Evolutionary conservation across 768 basidiomycete species (phyloP), one percentile per base, ranked within the genome.

Genomic region (Boletus sp.): DNA sequence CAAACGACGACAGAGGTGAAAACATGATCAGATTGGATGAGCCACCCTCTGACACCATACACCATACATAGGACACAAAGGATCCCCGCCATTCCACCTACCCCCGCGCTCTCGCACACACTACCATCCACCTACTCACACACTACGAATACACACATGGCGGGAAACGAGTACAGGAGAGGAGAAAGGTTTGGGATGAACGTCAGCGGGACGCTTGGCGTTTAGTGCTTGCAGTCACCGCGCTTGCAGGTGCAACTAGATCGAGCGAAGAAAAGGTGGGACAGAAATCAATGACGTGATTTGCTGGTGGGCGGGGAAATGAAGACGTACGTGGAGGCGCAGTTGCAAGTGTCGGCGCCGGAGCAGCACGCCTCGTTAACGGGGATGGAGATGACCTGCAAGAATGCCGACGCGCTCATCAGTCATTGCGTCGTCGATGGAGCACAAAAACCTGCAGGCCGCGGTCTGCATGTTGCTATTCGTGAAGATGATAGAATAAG

Each of bases 321-420:
- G n/a, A 6, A 28, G 12, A 54, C 57, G 1, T 56, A 60, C 65
- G 20, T 45, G 3, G 62, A 55, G 11, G 36, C 29, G 59, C 65
- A 67, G 24, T n/a, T 50, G 56, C 65, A 67, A 4, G 18, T 9
- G 0, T 45, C 18, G 33, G 45, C 3, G 36, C 49, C 17, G 20
- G 49, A 46, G 53, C 65, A 67, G 62, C 65, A 66, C 33, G 65
- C 58, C 41, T 67, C 46, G 56, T 67, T 62, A 15, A 41, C 53
- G 28, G 46, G 58, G 51, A 47, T 33, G n/a, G 49, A 51, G 33
- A 17, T 47, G 20, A 56, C 40, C 65, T 66, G 33, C 48, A 45
- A 30, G 14, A 40, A 12, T 11, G 5, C 17, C 39, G 24, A n/a
- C 17, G 12, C 14, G 20, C 14, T 7, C n/a, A 10, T 33, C 7